These are phyloP conservation scores for Phytopythium litorale DNA, from an alignment of 352 stramenopile species.

Conservation along the genomic window DNA sequence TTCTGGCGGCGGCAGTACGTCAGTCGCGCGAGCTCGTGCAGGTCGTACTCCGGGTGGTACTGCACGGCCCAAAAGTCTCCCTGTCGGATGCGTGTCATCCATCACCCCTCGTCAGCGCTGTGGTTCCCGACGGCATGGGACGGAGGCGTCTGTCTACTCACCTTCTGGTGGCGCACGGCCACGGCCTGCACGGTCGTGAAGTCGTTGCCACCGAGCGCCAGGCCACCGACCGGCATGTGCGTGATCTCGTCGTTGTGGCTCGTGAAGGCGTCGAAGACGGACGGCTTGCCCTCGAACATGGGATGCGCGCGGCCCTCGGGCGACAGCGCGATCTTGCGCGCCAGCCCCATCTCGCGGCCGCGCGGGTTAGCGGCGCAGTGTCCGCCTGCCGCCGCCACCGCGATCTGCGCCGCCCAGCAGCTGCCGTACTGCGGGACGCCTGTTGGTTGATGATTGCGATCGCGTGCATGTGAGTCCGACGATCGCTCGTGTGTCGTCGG, in stretches of 20 bases:
- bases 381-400: slow-evolving; percentile 57
- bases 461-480: neutral
- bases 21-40: slow-evolving; percentile 73
- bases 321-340: slow-evolving; percentile 73
- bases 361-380: slow-evolving; percentile 60
- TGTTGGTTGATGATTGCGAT: slow-evolving; percentile 7
- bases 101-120: neutral
- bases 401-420: slow-evolving; percentile 81
- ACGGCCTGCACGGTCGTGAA: slow-evolving; percentile 75
- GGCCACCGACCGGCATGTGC: slow-evolving; percentile 56
- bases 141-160: neutral
- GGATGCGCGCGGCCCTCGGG: slow-evolving; percentile 70
- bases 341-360: slow-evolving; percentile 72
- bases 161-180: slow-evolving; percentile 57
- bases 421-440: slow-evolving; percentile 75
- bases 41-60: slow-evolving; percentile 82
- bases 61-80: slow-evolving; percentile 84
- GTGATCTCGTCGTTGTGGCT: slow-evolving; percentile 84
- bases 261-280: slow-evolving; percentile 78
- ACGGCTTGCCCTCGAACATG: slow-evolving; percentile 80
- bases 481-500: neutral
- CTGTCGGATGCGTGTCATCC: slow-evolving; percentile 6
- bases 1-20: slow-evolving; percentile 66
- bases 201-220: slow-evolving; percentile 55
- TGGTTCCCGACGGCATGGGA: no score